phyloP scores from a whole-genome alignment of 106 monocot species.

The Vanilla planifolia region DNA sequence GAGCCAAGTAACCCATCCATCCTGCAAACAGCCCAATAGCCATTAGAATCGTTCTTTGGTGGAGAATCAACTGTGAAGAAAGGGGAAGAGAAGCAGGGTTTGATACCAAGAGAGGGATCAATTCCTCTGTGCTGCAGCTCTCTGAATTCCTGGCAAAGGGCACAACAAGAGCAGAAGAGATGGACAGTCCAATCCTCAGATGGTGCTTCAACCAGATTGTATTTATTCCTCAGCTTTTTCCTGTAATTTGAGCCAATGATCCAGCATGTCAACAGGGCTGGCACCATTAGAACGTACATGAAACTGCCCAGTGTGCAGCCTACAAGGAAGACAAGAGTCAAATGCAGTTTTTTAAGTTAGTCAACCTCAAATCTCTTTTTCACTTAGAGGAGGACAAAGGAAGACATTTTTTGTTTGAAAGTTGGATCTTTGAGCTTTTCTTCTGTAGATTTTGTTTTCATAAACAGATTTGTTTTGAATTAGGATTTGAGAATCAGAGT shows the following conservation, averaged over 20 bases:
- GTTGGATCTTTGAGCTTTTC: too few relatives aligned
- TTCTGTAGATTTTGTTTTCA: too few relatives aligned
- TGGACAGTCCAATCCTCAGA: conserved; percentile 52
- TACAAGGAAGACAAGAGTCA: not conserved
- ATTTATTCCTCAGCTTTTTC: conserved; percentile 34
- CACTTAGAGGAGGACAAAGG: too few relatives aligned
- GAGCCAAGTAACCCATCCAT: conserved; percentile 52
- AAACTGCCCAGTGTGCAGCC: conserved; percentile 38
- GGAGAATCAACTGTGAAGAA: not conserved
- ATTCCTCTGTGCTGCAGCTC: conserved; percentile 47
- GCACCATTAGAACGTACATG: conserved; percentile 41
- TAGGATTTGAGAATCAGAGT: too few relatives aligned
- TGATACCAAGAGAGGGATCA: conserved; percentile 58
- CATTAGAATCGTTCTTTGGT: not conserved
- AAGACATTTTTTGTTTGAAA: too few relatives aligned
- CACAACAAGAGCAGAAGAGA: conserved; percentile 48
- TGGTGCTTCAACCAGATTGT: conserved; percentile 48
- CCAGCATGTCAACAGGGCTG: conserved; percentile 31
- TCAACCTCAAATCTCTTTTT: too few relatives aligned
- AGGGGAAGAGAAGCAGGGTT: not conserved
- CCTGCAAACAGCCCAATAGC: conserved; percentile 19
- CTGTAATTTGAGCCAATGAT: conserved; percentile 44
- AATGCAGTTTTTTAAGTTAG: too few relatives aligned
- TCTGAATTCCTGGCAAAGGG: conserved; percentile 71
- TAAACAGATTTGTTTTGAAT: too few relatives aligned